A percentile compares a stretch with the other conserved stretches of the same genome.
Evolutionary conservation across 2,329 filamentous ascomycete genomes (phyloP).

Genomic region (Penicillium digitatum): DNA sequence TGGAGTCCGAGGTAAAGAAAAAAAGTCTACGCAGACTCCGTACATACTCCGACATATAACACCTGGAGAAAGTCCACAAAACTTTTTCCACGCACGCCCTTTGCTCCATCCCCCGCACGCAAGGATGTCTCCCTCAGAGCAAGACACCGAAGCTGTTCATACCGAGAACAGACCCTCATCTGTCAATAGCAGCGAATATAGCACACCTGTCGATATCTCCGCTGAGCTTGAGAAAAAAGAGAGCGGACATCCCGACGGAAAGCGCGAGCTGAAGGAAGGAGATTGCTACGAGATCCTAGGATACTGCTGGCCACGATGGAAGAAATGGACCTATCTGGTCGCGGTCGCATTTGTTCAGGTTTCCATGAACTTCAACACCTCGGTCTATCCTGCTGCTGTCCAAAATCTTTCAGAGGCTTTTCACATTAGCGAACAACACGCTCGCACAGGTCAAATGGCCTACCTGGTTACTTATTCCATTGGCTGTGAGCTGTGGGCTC

Average conservation of each 20-base stretch:
- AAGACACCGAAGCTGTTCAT: neutral
- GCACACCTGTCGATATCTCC: neutral
- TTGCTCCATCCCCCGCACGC: neutral
- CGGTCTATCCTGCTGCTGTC: slow-evolving; percentile 64
- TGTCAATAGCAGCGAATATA: neutral
- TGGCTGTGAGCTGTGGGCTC: slow-evolving; percentile 78
- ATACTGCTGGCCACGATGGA: slow-evolving; percentile 48
- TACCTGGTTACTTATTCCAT: slow-evolving; percentile 75
- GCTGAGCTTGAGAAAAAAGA: slow-evolving; percentile 15
- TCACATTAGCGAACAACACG: slow-evolving; percentile 60
- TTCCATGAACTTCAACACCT: slow-evolving; percentile 72
- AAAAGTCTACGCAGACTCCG: slow-evolving; percentile 1
- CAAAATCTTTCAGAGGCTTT: slow-evolving; percentile 62
- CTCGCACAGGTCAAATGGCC: slow-evolving; percentile 66
- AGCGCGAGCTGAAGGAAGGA: slow-evolving; percentile 41
- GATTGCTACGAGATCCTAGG: slow-evolving; percentile 62
- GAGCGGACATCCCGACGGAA: slow-evolving; percentile 7
- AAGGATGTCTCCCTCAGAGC: slow-evolving; percentile 6
- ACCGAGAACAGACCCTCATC: neutral
- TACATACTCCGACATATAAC: neutral
- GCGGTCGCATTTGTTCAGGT: slow-evolving; percentile 66
- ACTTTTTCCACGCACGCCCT: neutral
- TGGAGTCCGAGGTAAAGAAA: neutral
- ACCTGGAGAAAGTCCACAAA: slow-evolving; percentile 2
- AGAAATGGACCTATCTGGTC: slow-evolving; percentile 37